phyloP scores from a whole-genome alignment of 768 basidiomycete genomes.

The Amanita pallidorosea region DNA sequence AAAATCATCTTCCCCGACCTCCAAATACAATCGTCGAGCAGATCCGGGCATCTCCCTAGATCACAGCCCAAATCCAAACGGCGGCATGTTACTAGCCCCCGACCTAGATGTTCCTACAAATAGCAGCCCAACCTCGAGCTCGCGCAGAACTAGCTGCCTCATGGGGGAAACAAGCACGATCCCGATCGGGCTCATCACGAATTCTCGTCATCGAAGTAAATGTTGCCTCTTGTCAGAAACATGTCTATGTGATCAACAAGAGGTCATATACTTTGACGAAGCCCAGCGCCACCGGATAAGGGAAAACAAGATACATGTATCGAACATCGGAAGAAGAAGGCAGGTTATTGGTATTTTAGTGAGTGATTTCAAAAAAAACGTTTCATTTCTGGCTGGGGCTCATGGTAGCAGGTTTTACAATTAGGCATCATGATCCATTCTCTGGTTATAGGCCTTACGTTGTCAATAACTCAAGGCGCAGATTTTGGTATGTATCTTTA shows the following conservation, averaged over 20 bases:
- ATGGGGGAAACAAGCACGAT: not conserved
- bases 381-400: not conserved
- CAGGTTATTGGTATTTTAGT: conserved; percentile 73
- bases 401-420: conserved; percentile 52
- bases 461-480: conserved; percentile 55
- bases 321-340: conserved; percentile 38
- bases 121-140: not conserved
- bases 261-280: conserved; percentile 4
- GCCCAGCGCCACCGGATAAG: conserved; percentile 9
- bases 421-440: conserved; percentile 81
- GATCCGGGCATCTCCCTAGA: not conserved
- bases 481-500: conserved; percentile 51
- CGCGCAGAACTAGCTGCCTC: not conserved
- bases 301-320: conserved; percentile 12
- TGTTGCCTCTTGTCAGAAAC: conserved; percentile 5
- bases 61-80: not conserved
- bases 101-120: not conserved
- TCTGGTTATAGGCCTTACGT: conserved; percentile 68
- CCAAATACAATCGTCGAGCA: not conserved
- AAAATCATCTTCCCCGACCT: conserved; percentile 2
- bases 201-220: conserved; percentile 19
- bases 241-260: conserved; percentile 3
- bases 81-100: not conserved
- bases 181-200: conserved; percentile 18
- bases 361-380: conserved; percentile 12